phyloP scores from a whole-genome alignment of 2,329 filamentous ascomycete genomes.

The Venturia effusa region DNA sequence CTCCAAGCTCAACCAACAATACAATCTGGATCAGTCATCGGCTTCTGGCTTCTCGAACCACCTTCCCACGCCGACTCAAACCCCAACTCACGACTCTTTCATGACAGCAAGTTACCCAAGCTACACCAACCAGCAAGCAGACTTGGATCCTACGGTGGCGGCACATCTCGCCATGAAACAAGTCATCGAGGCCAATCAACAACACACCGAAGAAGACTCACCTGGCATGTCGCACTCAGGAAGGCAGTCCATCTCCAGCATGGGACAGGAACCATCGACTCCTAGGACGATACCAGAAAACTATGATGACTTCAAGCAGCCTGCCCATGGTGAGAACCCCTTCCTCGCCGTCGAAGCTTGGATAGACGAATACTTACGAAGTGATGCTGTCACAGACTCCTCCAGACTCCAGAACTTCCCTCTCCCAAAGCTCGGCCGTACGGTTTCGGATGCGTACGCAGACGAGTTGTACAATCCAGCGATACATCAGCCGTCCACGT shows the following conservation, averaged over 20 bases:
- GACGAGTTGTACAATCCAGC: slow-evolving; percentile 76
- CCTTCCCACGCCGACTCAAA: slow-evolving; percentile 44
- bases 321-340: slow-evolving; percentile 44
- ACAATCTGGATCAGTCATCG: slow-evolving; percentile 33
- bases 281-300: slow-evolving; percentile 44
- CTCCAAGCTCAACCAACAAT: slow-evolving; percentile 27
- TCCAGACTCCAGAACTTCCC: slow-evolving; percentile 33
- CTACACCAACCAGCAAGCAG: slow-evolving; percentile 31
- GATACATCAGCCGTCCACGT: slow-evolving; percentile 37
- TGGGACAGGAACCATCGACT: slow-evolving; percentile 50
- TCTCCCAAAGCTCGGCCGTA: slow-evolving; percentile 66
- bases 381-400: slow-evolving; percentile 44
- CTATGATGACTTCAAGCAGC: slow-evolving; percentile 42
- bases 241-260: slow-evolving; percentile 48
- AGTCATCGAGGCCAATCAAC: slow-evolving; percentile 41
- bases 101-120: slow-evolving; percentile 35
- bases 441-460: slow-evolving; percentile 73
- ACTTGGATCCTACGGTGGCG: slow-evolving; percentile 33
- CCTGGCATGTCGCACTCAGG: slow-evolving; percentile 43
- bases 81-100: slow-evolving; percentile 41
- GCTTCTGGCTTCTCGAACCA: slow-evolving; percentile 24
- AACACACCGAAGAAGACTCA: slow-evolving; percentile 35
- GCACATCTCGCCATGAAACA: slow-evolving; percentile 51
- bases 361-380: slow-evolving; percentile 59
- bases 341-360: slow-evolving; percentile 28